These are phyloP conservation scores for Lasiodiplodia theobromae DNA, from an alignment of 2,329 filamentous ascomycete species.

Conservation along the genomic window DNA sequence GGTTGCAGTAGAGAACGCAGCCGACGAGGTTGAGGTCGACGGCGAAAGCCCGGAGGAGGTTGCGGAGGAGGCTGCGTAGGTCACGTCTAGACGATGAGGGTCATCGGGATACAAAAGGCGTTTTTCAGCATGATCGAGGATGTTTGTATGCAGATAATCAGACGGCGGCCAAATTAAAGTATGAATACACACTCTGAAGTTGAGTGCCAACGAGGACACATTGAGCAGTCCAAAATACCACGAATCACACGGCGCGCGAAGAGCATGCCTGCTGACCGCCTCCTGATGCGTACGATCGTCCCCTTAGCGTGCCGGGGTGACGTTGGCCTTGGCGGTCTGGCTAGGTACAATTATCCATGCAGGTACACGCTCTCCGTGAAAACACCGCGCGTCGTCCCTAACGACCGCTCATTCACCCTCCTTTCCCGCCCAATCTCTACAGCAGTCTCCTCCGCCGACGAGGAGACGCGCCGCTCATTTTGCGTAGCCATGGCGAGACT, in stretches of 20 bases:
- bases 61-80: slow-evolving; percentile 10
- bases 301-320: slow-evolving; percentile 27
- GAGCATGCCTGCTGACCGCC: slow-evolving; percentile 13
- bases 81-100: slow-evolving; percentile 7
- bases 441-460: slow-evolving; percentile 5
- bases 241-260: slow-evolving; percentile 14
- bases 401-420: slow-evolving; percentile 10
- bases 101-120: slow-evolving; percentile 17
- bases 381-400: slow-evolving; percentile 27
- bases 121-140: slow-evolving; percentile 15
- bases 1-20: slow-evolving; percentile 37
- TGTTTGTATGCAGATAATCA: slow-evolving; percentile 22
- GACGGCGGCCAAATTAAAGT: neutral
- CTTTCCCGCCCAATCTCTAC: neutral
- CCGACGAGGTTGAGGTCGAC: slow-evolving; percentile 38
- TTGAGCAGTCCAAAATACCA: neutral
- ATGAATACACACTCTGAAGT: neutral
- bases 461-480: slow-evolving; percentile 26
- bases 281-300: slow-evolving; percentile 22
- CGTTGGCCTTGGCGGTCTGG: slow-evolving; percentile 24
- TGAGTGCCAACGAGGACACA: neutral
- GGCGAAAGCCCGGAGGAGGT: slow-evolving; percentile 4
- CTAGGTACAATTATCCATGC: slow-evolving; percentile 25
- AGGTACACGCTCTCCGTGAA: slow-evolving; percentile 27
- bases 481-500: slow-evolving; percentile 26